Conservation (phyloP, 2,329 filamentous ascomycete genomes). For the Hypoxylon rubiginosum region DNA sequence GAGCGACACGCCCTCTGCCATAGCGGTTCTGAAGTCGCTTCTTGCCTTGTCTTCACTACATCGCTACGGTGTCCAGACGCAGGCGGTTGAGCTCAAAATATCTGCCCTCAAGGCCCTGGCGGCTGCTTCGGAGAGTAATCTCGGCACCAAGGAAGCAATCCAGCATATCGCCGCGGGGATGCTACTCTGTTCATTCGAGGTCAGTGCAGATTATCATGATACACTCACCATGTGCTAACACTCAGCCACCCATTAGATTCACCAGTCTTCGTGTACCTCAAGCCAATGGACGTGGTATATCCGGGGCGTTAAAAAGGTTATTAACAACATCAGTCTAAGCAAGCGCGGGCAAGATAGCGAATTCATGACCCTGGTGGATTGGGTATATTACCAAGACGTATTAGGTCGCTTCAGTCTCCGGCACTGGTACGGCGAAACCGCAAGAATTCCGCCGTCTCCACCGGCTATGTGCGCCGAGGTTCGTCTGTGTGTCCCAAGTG, state of each 20-base stretch:
- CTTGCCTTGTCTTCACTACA: slow-evolving; percentile 44
- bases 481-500: not conserved
- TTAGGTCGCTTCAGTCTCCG: slow-evolving; percentile 46
- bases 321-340: slow-evolving; percentile 26
- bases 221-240: not conserved
- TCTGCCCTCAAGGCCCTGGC: slow-evolving; percentile 23
- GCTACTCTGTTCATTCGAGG: slow-evolving; percentile 48
- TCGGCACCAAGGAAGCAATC: slow-evolving; percentile 36
- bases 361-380: slow-evolving; percentile 45
- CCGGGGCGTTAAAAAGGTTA: slow-evolving; percentile 40
- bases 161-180: slow-evolving; percentile 48
- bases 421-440: slow-evolving; percentile 44
- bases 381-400: slow-evolving; percentile 50
- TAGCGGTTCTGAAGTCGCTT: slow-evolving; percentile 38
- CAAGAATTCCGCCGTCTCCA: slow-evolving; percentile 3
- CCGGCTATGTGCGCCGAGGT: not conserved
- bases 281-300: slow-evolving; percentile 40
- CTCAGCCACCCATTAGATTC: slow-evolving; percentile 17
- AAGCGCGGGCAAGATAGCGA: slow-evolving; percentile 21
- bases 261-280: slow-evolving; percentile 33
- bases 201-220: not conserved
- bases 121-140: not conserved
- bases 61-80: slow-evolving; percentile 35
- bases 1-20: slow-evolving; percentile 22
- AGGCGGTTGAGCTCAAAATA: slow-evolving; percentile 44